Percentiles rank a stretch among this genome's conserved stretches.
phyloP scores from a whole-genome alignment of 257 asterid species.

The Ehretia macrophylla region DNA sequence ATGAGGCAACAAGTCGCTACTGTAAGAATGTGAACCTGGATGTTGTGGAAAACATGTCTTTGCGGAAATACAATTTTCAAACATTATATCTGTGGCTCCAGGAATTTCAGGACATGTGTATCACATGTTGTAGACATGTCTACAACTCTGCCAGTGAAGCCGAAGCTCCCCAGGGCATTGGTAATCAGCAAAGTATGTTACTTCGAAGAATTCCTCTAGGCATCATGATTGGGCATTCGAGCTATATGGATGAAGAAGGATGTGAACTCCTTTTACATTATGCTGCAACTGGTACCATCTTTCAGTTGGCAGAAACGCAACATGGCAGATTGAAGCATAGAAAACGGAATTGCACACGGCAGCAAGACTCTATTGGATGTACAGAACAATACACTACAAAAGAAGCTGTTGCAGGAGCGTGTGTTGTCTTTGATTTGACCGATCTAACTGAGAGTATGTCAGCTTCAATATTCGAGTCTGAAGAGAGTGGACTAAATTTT shows the following conservation, averaged over 20 bases:
- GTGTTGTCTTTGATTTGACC: constrained; percentile 50
- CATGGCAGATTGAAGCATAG: constrained; percentile 26
- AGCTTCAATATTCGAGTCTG: constrained; percentile 47
- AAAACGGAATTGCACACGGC: constrained; percentile 24
- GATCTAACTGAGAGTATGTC: constrained; percentile 44
- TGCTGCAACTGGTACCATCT: constrained; percentile 55
- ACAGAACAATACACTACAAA: constrained; percentile 32
- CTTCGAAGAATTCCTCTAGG: constrained; percentile 61
- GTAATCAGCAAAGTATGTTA: constrained; percentile 29
- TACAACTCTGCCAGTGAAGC: constrained; percentile 19
- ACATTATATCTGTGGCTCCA: constrained; percentile 46
- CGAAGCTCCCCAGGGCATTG: constrained; percentile 19
- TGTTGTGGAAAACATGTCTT: constrained; percentile 21
- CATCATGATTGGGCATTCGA: constrained; percentile 41
- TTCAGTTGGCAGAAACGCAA: constrained; percentile 25
- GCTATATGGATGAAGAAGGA: constrained; percentile 34
- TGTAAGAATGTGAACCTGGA: constrained; percentile 24
- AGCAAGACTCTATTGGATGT: constrained; percentile 23
- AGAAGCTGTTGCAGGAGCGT: constrained; percentile 65
- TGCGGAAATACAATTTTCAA: constrained; percentile 24
- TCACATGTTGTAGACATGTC: constrained; percentile 17
- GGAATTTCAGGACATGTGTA: constrained; percentile 39
- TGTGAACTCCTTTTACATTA: constrained; percentile 65
- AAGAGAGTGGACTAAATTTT: constrained; percentile 44
- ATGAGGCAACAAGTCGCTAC: constrained; percentile 18